phyloP scores from a whole-genome alignment of 441 rosid genomes.

The Caryocar brasiliense region DNA sequence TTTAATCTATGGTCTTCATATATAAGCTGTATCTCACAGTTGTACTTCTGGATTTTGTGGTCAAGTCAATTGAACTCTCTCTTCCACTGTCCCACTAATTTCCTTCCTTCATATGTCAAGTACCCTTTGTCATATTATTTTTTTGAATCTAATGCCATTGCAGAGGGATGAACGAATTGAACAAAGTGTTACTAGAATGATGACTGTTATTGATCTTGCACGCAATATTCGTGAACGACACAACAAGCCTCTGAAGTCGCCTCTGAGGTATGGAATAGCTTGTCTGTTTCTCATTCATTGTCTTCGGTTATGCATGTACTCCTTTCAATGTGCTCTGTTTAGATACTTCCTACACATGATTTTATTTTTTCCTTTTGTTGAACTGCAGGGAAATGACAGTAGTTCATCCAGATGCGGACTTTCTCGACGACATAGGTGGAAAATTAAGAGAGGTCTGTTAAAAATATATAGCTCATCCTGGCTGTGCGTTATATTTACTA shows the following conservation, averaged over 20 bases:
- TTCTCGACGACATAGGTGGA: constrained; percentile 89
- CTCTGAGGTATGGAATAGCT: constrained; percentile 49
- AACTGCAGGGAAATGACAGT: constrained; percentile 76
- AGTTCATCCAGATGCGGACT: constrained; percentile 81
- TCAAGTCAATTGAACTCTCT: background rate
- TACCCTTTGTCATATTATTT: background rate
- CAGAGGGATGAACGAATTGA: constrained; percentile 85
- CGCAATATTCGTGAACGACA: constrained; percentile 95
- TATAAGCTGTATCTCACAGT: background rate
- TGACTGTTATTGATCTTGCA: constrained; percentile 87
- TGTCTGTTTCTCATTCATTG: background rate
- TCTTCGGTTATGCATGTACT: background rate
- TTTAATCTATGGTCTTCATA: too few species aligned
- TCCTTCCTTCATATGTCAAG: too few species aligned
- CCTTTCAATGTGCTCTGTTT: background rate
- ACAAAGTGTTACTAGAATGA: constrained; percentile 91
- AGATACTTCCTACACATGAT: background rate
- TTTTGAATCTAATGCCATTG: constrained; percentile 13
- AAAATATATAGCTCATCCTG: background rate
- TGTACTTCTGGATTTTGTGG: background rate
- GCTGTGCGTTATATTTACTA: too few species aligned
- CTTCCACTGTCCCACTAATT: constrained; percentile 1
- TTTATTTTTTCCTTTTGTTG: constrained; percentile 2
- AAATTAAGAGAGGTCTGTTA: constrained; percentile 76
- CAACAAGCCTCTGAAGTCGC: constrained; percentile 86